Evolutionary conservation across 768 basidiomycete genomes (phyloP).

Genomic region (Xerocomellus amylosporus): DNA sequence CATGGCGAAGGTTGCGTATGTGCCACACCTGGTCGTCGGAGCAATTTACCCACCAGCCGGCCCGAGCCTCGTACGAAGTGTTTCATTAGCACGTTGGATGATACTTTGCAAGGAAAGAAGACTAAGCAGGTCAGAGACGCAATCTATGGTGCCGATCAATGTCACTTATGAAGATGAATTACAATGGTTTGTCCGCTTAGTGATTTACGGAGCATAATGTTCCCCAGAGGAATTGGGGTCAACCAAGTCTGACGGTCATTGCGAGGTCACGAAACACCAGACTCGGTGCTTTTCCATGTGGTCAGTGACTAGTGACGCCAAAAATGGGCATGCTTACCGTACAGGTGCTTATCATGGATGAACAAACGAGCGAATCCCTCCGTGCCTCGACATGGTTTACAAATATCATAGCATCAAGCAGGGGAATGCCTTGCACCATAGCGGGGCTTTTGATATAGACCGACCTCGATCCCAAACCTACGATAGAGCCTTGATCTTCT

Average conservation of each 20-base stretch:
- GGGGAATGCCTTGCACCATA: background rate
- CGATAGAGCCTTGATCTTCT: constrained; percentile 44
- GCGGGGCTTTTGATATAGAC: constrained; percentile 9
- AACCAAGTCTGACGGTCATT: background rate
- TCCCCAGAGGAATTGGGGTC: background rate
- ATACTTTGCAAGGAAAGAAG: too few species aligned
- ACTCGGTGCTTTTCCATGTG: background rate
- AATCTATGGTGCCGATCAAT: too few species aligned
- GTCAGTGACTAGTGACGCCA: background rate
- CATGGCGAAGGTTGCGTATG: background rate
- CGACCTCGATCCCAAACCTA: constrained; percentile 7
- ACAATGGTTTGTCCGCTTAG: background rate
- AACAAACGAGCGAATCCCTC: background rate
- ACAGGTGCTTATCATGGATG: background rate
- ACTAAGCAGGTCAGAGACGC: too few species aligned
- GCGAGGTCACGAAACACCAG: background rate
- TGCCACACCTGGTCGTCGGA: too few species aligned
- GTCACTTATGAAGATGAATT: background rate
- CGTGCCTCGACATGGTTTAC: background rate
- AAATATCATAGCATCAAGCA: background rate
- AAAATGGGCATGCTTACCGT: background rate
- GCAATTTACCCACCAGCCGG: too few species aligned
- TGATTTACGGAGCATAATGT: background rate
- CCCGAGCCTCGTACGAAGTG: too few species aligned
- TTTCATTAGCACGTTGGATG: too few species aligned